These are phyloP conservation scores for Astrephomene gubernaculifera DNA, from an alignment of 139 green algal species.

Conservation along the genomic window DNA sequence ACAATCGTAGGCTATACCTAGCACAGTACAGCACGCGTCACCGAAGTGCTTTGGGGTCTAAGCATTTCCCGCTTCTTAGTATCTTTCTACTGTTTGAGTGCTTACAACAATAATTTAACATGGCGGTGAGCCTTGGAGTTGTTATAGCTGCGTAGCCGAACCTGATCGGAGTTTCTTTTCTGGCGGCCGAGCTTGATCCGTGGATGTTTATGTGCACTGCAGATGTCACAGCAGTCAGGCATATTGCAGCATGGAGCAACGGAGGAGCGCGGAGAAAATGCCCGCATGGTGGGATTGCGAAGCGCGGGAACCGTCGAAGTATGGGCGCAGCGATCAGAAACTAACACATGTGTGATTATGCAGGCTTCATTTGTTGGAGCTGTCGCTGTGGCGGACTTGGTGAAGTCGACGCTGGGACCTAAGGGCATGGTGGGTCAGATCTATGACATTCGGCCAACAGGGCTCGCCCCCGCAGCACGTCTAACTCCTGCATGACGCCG, in stretches of 20 bases:
- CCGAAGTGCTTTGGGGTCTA: too few species aligned
- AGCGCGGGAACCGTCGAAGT: neutral
- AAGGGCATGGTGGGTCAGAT: conserved; percentile 93
- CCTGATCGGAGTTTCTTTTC: neutral
- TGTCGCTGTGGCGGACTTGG: conserved; percentile 97
- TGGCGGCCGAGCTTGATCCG: neutral
- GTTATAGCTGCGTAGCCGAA: neutral
- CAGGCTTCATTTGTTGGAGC: conserved; percentile 96
- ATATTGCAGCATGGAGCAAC: conserved; percentile 78
- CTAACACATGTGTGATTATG: too few species aligned
- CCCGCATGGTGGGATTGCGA: conserved; percentile 82
- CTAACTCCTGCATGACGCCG: too few species aligned
- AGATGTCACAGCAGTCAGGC: conserved; percentile 58
- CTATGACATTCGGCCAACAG: too few species aligned
- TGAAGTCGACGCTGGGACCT: conserved; percentile 98
- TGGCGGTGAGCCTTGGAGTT: neutral
- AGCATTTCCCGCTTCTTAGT: too few species aligned
- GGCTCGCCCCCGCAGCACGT: too few species aligned
- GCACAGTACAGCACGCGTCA: too few species aligned
- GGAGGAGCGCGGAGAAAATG: conserved; percentile 96
- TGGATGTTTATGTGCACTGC: neutral
- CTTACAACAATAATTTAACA: too few species aligned
- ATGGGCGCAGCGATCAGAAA: neutral
- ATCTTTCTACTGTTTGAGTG: too few species aligned
- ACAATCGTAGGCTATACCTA: too few species aligned